Evolutionary conservation across 495 filamentous ascomycete genomes (phyloP), one percentile per base, ranked within the genome.

Genomic region (Hyphodiscus hymeniophilus): DNA sequence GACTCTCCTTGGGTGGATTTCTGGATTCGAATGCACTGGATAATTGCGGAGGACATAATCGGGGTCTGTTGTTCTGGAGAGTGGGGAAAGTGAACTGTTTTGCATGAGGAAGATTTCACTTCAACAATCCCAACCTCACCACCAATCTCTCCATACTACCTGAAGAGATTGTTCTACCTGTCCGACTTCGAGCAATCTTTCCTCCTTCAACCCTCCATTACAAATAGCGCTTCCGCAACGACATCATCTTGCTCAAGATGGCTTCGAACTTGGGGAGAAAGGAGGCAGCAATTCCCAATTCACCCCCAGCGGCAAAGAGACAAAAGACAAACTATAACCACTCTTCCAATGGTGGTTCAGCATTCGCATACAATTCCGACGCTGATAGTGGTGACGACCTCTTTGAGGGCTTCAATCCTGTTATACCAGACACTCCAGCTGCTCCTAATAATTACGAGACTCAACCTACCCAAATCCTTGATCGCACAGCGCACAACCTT

Each of bases 391-490:
- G 68, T 18, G 77, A 79, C 41, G 77, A 79, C 11, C 60, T 76
- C 1, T 70, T 75, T 35, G 66, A 65, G 20, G 72, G 70, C 39
- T 73, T 75, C 41, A n/a, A n/a, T n/a, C n/a, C n/a, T n/a, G 24
- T 50, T 20, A 41, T 60, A 1, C 58, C 55, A 12, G 52, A 51
- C 36, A 55, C 55, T 5, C 55, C 54, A 1, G 40, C 40, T 15
- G 23, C 34, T 24, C 50, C 59, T 21, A 38, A 17, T 17, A 18
- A n/a, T 12, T 52, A 21, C 39, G 61, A 42, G 63, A 85, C 81
- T 1, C 84, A 90, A 55, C 81, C 87, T 0, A 91, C 87, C 0
- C 87, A 92, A 50, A 69, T 87, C 11, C 57, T 84, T 32, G 54
- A 60, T 43, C 39, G 39, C 52, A 45, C 41, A 38, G 53, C 21